Percentiles rank a stretch among this genome's conserved stretches.
phyloP scores from a whole-genome alignment of 768 basidiomycete species.

The Mycena belliarum region DNA sequence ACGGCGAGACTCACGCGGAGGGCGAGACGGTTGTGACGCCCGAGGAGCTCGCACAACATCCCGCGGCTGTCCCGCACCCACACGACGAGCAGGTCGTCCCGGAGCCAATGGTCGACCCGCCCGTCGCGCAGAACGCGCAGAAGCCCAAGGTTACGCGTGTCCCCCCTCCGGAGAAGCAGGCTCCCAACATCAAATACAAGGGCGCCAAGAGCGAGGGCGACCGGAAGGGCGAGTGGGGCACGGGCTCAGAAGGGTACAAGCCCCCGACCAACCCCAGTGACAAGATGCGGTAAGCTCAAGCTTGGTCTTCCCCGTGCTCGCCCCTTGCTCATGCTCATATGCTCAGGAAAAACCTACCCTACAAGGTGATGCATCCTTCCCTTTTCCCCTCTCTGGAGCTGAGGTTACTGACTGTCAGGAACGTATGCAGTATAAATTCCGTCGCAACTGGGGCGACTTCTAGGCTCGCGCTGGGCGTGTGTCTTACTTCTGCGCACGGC shows the following conservation, averaged over 20 bases:
- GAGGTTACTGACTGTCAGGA: slow-evolving; percentile 52
- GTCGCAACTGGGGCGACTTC: slow-evolving; percentile 86
- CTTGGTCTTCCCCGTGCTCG: neutral
- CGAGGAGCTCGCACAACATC: slow-evolving; percentile 18
- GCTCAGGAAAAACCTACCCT: slow-evolving; percentile 74
- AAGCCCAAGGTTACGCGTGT: slow-evolving; percentile 58
- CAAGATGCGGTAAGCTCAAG: slow-evolving; percentile 60
- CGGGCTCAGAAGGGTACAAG: slow-evolving; percentile 69
- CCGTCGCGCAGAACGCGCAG: slow-evolving; percentile 17
- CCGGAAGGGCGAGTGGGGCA: slow-evolving; percentile 68
- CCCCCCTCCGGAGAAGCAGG: slow-evolving; percentile 67
- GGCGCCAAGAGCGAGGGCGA: slow-evolving; percentile 53
- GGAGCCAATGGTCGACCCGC: slow-evolving; percentile 27
- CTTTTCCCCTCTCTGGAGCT: slow-evolving; percentile 9
- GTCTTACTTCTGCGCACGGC: neutral
- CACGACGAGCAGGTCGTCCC: slow-evolving; percentile 36
- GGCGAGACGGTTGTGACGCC: slow-evolving; percentile 7
- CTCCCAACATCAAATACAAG: slow-evolving; percentile 63
- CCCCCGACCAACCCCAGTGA: slow-evolving; percentile 73
- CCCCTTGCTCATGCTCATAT: neutral
- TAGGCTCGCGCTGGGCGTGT: slow-evolving; percentile 32
- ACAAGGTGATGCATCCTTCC: slow-evolving; percentile 63
- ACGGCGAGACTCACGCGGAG: too few species aligned
- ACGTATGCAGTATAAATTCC: slow-evolving; percentile 87
- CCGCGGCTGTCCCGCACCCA: slow-evolving; percentile 29